phyloP scores from a whole-genome alignment of 1,139 yeast genomes.

The Geotrichum klebahnii region DNA sequence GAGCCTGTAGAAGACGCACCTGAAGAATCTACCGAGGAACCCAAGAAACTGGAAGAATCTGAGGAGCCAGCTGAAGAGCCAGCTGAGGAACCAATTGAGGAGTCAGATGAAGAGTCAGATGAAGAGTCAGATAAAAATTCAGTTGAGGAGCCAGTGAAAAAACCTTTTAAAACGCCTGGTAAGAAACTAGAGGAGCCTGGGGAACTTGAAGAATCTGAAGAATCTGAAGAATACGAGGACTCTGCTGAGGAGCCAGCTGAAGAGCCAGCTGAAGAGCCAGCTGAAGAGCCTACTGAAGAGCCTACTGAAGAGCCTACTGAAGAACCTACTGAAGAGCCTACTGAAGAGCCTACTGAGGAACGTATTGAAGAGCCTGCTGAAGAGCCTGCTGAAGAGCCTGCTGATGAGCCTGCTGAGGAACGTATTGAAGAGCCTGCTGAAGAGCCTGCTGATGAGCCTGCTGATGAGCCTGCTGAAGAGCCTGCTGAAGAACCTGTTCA shows the following conservation, averaged over 20 bases:
- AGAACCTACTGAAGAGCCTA: neutral
- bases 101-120: neutral
- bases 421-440: conserved; percentile 2
- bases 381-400: conserved; percentile 3
- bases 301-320: conserved; percentile 1
- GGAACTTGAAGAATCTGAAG: neutral
- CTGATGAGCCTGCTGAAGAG: conserved; percentile 5
- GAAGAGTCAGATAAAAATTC: conserved; percentile 1
- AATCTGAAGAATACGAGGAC: too few species aligned
- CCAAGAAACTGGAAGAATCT: neutral
- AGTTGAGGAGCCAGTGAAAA: conserved; percentile 4
- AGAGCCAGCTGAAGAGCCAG: conserved; percentile 4
- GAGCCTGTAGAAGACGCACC: neutral
- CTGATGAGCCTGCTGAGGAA: conserved; percentile 1
- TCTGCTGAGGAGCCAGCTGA: too few species aligned
- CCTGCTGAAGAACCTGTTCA: conserved; percentile 6
- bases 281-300: neutral
- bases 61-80: neutral
- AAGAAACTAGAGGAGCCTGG: conserved; percentile 6
- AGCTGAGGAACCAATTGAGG: neutral
- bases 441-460: conserved; percentile 6
- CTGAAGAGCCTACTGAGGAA: conserved; percentile 2
- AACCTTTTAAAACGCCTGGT: neutral
- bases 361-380: conserved; percentile 1
- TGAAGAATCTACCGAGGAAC: neutral